Conservation (phyloP, 495 filamentous ascomycete species). For the Xylaria palmicola region DNA sequence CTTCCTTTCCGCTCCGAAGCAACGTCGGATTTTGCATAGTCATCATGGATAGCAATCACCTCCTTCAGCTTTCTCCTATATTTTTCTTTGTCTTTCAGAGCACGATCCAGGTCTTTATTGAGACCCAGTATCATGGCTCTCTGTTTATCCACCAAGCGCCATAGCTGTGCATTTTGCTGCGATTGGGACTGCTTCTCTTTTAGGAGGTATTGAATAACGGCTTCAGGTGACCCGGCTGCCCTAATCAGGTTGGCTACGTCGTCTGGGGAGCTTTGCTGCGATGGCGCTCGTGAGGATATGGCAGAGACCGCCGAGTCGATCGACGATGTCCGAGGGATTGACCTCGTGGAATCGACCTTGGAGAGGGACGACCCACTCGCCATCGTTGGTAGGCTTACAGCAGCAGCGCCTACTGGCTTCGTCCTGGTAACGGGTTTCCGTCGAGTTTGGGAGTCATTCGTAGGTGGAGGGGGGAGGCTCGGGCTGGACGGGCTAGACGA, state of each 20-base stretch:
- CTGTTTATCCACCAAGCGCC: slow-evolving; percentile 95
- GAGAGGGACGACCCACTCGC: slow-evolving; percentile 23
- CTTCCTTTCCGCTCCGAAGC: slow-evolving; percentile 9
- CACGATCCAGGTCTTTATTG: slow-evolving; percentile 90
- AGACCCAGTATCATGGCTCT: slow-evolving; percentile 87
- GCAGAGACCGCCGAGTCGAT: slow-evolving; percentile 94
- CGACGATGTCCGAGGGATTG: slow-evolving; percentile 74
- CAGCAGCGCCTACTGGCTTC: slow-evolving; percentile 39
- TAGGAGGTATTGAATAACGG: slow-evolving; percentile 80
- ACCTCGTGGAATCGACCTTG: slow-evolving; percentile 24
- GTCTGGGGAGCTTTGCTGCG: slow-evolving; percentile 64
- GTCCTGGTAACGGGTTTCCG: slow-evolving; percentile 36
- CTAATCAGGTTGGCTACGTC: slow-evolving; percentile 74
- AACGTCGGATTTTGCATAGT: slow-evolving; percentile 19
- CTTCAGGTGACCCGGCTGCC: slow-evolving; percentile 85
- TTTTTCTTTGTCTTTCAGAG: slow-evolving; percentile 90
- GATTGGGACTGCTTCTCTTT: slow-evolving; percentile 87
- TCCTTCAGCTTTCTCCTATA: slow-evolving; percentile 92
- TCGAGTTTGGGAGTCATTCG: slow-evolving; percentile 45
- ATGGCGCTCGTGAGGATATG: slow-evolving; percentile 66
- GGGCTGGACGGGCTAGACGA: slow-evolving; percentile 35
- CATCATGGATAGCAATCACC: slow-evolving; percentile 39
- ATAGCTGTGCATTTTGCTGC: slow-evolving; percentile 88
- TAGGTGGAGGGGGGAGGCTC: slow-evolving; percentile 27
- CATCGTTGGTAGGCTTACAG: slow-evolving; percentile 25